A percentile compares a stretch with the other conserved stretches of the same genome.
These are phyloP conservation scores for Acer negundo DNA, from an alignment of 345 rosid species.

Conservation along the genomic window DNA sequence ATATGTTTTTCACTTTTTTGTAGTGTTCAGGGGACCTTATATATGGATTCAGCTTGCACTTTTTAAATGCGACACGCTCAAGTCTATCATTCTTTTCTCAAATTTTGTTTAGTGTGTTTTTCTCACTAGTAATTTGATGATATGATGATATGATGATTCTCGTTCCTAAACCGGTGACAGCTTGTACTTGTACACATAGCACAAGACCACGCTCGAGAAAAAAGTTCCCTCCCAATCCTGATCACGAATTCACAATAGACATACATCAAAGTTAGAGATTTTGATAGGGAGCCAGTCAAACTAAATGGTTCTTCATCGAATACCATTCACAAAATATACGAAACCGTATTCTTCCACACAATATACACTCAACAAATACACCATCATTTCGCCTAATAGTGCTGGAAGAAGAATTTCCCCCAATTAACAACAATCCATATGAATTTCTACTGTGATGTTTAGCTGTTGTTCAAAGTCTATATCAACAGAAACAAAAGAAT, in stretches of 20 bases:
- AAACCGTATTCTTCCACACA: background rate
- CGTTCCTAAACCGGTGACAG: background rate
- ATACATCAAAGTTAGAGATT: background rate
- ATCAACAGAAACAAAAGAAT: constrained; percentile 5
- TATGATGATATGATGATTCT: background rate
- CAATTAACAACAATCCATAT: background rate
- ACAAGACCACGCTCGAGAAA: background rate
- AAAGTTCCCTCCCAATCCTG: background rate
- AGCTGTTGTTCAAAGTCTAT: constrained; percentile 7
- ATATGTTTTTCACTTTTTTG: too few relatives aligned
- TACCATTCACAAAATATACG: background rate
- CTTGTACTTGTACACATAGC: background rate
- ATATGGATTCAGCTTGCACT: background rate
- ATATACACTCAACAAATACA: background rate
- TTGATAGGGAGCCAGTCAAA: background rate
- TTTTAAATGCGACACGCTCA: too few relatives aligned
- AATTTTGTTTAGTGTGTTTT: too few relatives aligned
- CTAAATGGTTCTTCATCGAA: background rate
- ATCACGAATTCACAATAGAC: background rate
- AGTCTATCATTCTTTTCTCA: too few relatives aligned
- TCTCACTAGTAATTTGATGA: background rate
- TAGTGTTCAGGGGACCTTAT: background rate
- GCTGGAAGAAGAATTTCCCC: background rate
- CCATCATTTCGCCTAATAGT: background rate
- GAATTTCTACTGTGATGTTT: too few relatives aligned